Evolutionary conservation across 192 early-diverging fungal genomes (phyloP), one percentile per base, ranked within the genome.

Genomic region (Entrophospora sp.): DNA sequence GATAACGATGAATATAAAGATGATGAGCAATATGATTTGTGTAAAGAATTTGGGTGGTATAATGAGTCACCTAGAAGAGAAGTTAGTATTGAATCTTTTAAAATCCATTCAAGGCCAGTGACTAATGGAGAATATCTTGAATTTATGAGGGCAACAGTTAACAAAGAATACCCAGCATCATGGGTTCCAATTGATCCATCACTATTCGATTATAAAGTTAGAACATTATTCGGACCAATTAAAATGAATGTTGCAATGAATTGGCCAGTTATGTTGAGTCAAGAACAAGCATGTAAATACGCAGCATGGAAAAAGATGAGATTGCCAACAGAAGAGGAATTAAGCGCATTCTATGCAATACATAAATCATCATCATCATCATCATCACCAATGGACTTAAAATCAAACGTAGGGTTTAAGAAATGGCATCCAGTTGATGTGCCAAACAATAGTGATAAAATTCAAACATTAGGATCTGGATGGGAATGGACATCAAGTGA

Each of bases 401-500:
- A 46, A 66, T 2, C 42, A 34, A 93, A 91, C 71, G 71, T 88
- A 45, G 90, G 88, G 0, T 87, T 94, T 73, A 56, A 64, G 5
- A 66, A 71, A 16, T 90, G 89, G 89, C 77, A 81, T 25, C 90
- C 93, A 3, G 66, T 74, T 3, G 81, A 78, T 1, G 77, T 72
- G 0, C 58, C 69, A 0, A 72, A 76, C 49, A 49, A 73, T 57
- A 72, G 22, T 8, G 25, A 48, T 10, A 5, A 10, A 8, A 10
- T 31, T 40, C 52, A 28, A 37, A 28, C 25, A 3, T 4, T 53
- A 14, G 64, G 77, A 0, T 62, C 77, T 0, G 83, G 82, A 5
- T 97, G 92, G 91, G 94, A 95, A 46, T 89, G 85, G 89, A 93
- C 93, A 0, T 46, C 69, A 1, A 94, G 90, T 0, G 61, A 72